Percentiles rank a stretch among this genome's conserved stretches.
These are phyloP conservation scores for Linnemannia elongata DNA, from an alignment of 192 early-diverging fungal species.

Conservation along the genomic window DNA sequence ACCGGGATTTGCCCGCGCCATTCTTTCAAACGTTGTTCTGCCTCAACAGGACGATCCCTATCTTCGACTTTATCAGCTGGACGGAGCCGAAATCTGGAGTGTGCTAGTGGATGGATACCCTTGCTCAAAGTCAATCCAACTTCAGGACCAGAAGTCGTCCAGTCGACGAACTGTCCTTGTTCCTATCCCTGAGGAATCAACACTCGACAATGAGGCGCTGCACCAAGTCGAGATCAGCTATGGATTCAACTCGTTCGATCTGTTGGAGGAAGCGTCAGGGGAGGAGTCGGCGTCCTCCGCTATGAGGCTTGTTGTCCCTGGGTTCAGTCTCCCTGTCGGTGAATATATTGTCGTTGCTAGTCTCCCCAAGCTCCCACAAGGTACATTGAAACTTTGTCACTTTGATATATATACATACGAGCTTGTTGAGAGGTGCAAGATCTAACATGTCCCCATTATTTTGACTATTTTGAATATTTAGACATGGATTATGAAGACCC, in stretches of 20 bases:
- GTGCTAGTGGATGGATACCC: conserved; percentile 44
- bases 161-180: conserved; percentile 37
- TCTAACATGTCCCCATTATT: not conserved
- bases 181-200: conserved; percentile 30
- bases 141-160: conserved; percentile 12
- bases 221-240: conserved; percentile 52
- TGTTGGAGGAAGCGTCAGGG: conserved; percentile 13
- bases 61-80: conserved; percentile 43
- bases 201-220: conserved; percentile 12
- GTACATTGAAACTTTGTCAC: not conserved
- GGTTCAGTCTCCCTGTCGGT: conserved; percentile 45
- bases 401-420: not conserved
- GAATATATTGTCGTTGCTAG: conserved; percentile 47
- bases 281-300: not conserved
- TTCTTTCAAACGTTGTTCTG: conserved; percentile 34
- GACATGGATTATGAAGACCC: conserved; percentile 44
- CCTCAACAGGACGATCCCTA: conserved; percentile 39
- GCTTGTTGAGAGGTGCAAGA: not conserved
- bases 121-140: conserved; percentile 39
- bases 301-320: conserved; percentile 43
- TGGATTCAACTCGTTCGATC: conserved; percentile 42
- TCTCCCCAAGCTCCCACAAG: conserved; percentile 27
- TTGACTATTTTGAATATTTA: not conserved
- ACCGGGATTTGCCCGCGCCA: conserved; percentile 43
- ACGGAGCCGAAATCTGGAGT: conserved; percentile 51